These are phyloP conservation scores for Isoetes taiwanensis DNA, from an alignment of 75 land plant genomes.

Conservation along the genomic window DNA sequence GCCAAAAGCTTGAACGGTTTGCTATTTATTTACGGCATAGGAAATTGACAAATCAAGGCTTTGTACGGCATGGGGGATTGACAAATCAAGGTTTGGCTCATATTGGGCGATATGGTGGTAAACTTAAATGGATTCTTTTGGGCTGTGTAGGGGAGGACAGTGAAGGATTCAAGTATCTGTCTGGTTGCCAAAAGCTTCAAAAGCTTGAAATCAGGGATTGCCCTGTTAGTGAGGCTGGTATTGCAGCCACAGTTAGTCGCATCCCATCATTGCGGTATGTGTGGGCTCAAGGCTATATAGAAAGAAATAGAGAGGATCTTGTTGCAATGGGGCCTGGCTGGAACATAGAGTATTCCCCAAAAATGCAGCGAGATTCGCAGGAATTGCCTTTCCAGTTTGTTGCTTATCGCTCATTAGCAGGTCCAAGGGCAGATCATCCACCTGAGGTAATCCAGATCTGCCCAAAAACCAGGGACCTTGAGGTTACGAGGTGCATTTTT, in stretches of 20 bases:
- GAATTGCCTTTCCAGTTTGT: conserved; percentile 16
- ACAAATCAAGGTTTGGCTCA: conserved; percentile 66
- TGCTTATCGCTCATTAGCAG: conserved; percentile 20
- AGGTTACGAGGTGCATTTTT: no score
- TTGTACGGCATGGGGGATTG: conserved; percentile 59
- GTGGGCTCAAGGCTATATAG: conserved; percentile 72
- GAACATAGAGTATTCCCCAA: conserved; percentile 55
- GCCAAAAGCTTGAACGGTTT: conserved; percentile 50
- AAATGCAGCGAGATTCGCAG: background rate
- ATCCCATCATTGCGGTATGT: conserved; percentile 62
- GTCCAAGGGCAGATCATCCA: conserved; percentile 23
- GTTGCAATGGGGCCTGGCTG: conserved; percentile 53
- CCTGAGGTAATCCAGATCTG: conserved; percentile 17
- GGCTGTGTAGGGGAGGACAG: conserved; percentile 78
- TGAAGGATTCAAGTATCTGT: conserved; percentile 42
- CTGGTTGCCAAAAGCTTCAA: conserved; percentile 59
- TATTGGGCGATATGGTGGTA: conserved; percentile 64
- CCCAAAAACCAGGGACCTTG: no score
- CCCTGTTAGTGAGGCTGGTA: conserved; percentile 67
- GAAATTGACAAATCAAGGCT: conserved; percentile 62
- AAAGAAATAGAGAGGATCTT: conserved; percentile 28
- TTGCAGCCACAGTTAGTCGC: conserved; percentile 38
- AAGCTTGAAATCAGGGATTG: conserved; percentile 83
- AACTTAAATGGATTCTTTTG: conserved; percentile 77
- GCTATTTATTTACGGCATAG: conserved; percentile 67